Conservation (phyloP, 1,139 yeast genomes). For the Magnusiomyces sp. region DNA sequence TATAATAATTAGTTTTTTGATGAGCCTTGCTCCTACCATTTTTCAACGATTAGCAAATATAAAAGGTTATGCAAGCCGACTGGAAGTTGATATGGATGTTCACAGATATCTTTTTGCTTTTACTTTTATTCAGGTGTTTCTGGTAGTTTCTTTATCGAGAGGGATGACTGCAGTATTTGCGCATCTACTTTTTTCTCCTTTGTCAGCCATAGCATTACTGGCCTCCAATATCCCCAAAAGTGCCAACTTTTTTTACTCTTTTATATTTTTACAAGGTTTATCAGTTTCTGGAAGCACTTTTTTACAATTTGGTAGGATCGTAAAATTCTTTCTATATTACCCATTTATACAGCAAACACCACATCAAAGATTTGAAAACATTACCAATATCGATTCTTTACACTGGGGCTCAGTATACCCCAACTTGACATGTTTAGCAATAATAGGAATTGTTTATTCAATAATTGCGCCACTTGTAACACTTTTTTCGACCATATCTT, state of each 20-base stretch:
- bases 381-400: constrained; percentile 39
- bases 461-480: constrained; percentile 72
- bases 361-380: constrained; percentile 42
- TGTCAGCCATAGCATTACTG: constrained; percentile 57
- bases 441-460: constrained; percentile 68
- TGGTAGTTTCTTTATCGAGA: constrained; percentile 79
- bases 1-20: constrained; percentile 53
- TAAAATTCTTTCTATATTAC: constrained; percentile 35
- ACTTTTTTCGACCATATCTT: constrained; percentile 51
- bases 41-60: constrained; percentile 59
- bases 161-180: constrained; percentile 63
- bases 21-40: constrained; percentile 64
- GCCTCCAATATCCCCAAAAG: constrained; percentile 76
- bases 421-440: constrained; percentile 61
- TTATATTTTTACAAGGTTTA: constrained; percentile 61
- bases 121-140: constrained; percentile 68
- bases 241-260: constrained; percentile 73
- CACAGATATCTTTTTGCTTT: constrained; percentile 70
- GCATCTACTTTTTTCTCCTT: constrained; percentile 60
- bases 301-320: constrained; percentile 44
- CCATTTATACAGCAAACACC: constrained; percentile 48
- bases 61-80: constrained; percentile 57
- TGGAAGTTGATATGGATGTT: constrained; percentile 59
- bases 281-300: constrained; percentile 54
- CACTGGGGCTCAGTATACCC: constrained; percentile 80